phyloP scores from a whole-genome alignment of 768 basidiomycete species.

The Tulasnella sp. region DNA sequence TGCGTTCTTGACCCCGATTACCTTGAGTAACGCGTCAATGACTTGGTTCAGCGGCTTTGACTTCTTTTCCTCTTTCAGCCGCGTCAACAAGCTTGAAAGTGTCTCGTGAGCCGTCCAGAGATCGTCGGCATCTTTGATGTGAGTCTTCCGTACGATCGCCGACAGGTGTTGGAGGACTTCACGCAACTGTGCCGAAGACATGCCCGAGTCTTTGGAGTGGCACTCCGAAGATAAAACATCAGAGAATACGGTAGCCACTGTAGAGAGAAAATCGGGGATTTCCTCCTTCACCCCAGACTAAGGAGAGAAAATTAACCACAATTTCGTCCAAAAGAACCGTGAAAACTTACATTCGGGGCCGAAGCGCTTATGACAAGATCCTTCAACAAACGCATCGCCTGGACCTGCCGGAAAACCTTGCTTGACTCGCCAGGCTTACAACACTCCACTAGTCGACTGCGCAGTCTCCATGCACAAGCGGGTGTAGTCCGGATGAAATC shows the following conservation, averaged over 20 bases:
- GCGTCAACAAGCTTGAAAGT: background rate
- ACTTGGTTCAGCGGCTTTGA: conserved; percentile 9
- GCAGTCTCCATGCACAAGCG: conserved; percentile 58
- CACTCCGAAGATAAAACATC: background rate
- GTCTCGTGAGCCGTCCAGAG: background rate
- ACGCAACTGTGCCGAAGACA: conserved; percentile 8
- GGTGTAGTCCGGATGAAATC: conserved; percentile 71
- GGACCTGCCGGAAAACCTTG: conserved; percentile 72
- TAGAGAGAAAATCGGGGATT: background rate
- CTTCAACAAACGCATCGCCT: conserved; percentile 69
- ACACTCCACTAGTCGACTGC: conserved; percentile 54
- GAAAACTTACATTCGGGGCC: background rate
- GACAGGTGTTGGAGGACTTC: conserved; percentile 13
- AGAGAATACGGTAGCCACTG: background rate
- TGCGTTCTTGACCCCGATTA: background rate
- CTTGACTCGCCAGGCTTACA: conserved; percentile 51
- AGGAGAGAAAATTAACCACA: background rate
- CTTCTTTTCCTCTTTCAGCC: conserved; percentile 3
- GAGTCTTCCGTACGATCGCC: conserved; percentile 3
- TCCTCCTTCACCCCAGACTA: conserved; percentile 4
- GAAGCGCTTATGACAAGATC: conserved; percentile 42
- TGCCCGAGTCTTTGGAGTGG: background rate
- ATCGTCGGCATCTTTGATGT: background rate
- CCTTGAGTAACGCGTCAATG: background rate
- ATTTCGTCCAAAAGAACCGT: background rate